Evolutionary conservation across 1,284 basidiomycete species (phyloP), one percentile per base, ranked within the genome.

Genomic region (Lignosus rhinocerotis): DNA sequence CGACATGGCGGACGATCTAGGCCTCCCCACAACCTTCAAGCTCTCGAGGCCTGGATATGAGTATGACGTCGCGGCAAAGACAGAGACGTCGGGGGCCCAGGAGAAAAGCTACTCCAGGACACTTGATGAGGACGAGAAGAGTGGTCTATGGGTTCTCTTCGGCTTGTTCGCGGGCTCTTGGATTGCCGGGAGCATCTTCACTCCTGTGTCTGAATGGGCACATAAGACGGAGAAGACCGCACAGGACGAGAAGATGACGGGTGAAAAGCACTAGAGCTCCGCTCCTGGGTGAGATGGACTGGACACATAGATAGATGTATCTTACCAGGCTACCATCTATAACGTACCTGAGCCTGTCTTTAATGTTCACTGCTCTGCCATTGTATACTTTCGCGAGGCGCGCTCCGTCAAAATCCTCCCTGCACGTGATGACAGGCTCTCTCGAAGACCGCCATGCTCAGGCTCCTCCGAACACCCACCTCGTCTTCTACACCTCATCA

Each of bases 91-190:
- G 16, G 64, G 56, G 16, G 63, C 52, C 6, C 58, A 71, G 43
- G 73, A 70, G 64, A 73, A 74, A 60, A 65, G 66, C 10, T 67
- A 74, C 45, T 70, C 73, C 47, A 74, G 83, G 59, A 75, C 78
- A 5, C 69, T 89, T 56, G 79, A 80, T 60, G 67, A 66, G 16
- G 79, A 84, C 42, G 86, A 90, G 71, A 72, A 69, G 58, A 74
- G 58, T 36, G 87, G 88, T 1, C 68, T 82, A 4, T 86, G 77
- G 72, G 67, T 80, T 17, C 72, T 90, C 31, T 72, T 80, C 14
- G 83, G 81, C 47, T 73, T 87, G 31, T 59, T 88, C 8, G 78
- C 73, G 7, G 77, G 80, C 10, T 86, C 85, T 0, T 80, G 83
- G 71, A 34, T 82, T 8, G 67, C 78, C 7, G 85, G 79, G 39